Percentiles rank a stretch among this genome's conserved stretches.
phyloP scores from a whole-genome alignment of 768 basidiomycete species.

The Boletus tylopilopsis region DNA sequence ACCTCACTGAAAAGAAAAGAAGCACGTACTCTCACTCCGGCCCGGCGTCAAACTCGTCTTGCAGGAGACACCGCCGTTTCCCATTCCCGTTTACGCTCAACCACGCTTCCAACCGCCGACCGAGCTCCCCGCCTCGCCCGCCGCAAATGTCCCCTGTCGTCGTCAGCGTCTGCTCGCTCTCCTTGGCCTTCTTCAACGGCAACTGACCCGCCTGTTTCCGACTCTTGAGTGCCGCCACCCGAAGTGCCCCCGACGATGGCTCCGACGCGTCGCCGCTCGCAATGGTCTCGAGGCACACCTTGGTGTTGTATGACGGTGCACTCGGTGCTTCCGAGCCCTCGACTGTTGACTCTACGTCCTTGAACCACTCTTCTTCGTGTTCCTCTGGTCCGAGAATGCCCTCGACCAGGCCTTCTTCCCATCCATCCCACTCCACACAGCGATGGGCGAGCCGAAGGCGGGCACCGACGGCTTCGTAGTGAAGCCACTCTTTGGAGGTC shows the following conservation, averaged over 20 bases:
- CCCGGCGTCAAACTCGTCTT: conserved; percentile 14
- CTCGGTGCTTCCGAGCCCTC: conserved; percentile 19
- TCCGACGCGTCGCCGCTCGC: conserved; percentile 5
- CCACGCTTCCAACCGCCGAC: conserved; percentile 73
- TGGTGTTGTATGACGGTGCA: neutral
- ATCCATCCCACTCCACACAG: conserved; percentile 85
- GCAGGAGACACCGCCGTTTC: conserved; percentile 5
- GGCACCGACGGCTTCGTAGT: conserved; percentile 62
- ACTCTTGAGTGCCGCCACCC: conserved; percentile 25
- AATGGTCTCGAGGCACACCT: neutral
- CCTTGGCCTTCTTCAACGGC: conserved; percentile 56
- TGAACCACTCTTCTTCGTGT: conserved; percentile 69
- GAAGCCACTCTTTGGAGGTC: conserved; percentile 67
- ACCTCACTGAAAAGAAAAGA: neutral
- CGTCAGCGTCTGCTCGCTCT: conserved; percentile 67
- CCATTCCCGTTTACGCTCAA: conserved; percentile 40
- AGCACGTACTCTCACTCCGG: conserved; percentile 9
- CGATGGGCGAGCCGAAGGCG: conserved; percentile 75
- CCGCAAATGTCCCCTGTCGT: conserved; percentile 75
- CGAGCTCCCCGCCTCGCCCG: conserved; percentile 75
- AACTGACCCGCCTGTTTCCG: conserved; percentile 43
- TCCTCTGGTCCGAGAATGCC: conserved; percentile 74
- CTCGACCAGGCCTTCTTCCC: conserved; percentile 81
- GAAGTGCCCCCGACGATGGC: conserved; percentile 18
- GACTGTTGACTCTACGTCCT: conserved; percentile 31